phyloP scores from a whole-genome alignment of 2,329 filamentous ascomycete genomes.

The Pseudonectria buxi region DNA sequence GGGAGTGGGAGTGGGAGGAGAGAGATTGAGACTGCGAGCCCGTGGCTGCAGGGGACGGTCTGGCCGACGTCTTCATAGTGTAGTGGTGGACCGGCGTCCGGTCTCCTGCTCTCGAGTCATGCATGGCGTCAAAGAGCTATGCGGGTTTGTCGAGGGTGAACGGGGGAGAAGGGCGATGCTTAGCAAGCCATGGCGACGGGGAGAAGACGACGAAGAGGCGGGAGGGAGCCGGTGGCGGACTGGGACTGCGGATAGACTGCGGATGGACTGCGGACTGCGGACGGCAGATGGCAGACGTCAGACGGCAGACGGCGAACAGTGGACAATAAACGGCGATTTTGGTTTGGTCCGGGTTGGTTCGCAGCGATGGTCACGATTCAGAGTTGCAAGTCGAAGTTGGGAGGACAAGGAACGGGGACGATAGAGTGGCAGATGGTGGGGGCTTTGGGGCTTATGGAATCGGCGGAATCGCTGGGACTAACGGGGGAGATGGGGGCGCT shows the following conservation, averaged over 20 bases:
- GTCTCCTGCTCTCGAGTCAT: conserved; percentile 29
- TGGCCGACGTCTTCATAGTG: conserved; percentile 41
- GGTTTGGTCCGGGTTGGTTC: too few species aligned
- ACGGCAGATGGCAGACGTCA: not conserved
- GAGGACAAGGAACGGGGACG: too few species aligned
- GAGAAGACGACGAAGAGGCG: not conserved
- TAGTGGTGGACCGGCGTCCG: conserved; percentile 34
- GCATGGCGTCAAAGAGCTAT: conserved; percentile 22
- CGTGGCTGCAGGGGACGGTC: conserved; percentile 28
- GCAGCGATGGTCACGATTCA: too few species aligned
- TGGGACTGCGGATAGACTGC: not conserved
- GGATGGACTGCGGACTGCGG: not conserved
- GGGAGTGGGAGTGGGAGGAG: conserved; percentile 31
- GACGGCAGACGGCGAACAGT: too few species aligned
- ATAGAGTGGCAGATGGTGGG: too few species aligned
- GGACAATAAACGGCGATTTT: too few species aligned
- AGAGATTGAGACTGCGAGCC: conserved; percentile 24
- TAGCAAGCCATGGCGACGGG: conserved; percentile 15
- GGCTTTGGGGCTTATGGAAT: not conserved
- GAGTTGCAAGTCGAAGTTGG: not conserved
- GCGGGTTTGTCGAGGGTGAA: conserved; percentile 8
- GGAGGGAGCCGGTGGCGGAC: not conserved
- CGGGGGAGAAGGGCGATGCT: conserved; percentile 4
- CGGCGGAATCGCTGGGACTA: not conserved
- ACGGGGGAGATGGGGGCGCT: not conserved